A percentile compares a stretch with the other conserved stretches of the same genome.
phyloP scores from a whole-genome alignment of 176 grass and related monocot genomes.

The Oryza glumipatula region DNA sequence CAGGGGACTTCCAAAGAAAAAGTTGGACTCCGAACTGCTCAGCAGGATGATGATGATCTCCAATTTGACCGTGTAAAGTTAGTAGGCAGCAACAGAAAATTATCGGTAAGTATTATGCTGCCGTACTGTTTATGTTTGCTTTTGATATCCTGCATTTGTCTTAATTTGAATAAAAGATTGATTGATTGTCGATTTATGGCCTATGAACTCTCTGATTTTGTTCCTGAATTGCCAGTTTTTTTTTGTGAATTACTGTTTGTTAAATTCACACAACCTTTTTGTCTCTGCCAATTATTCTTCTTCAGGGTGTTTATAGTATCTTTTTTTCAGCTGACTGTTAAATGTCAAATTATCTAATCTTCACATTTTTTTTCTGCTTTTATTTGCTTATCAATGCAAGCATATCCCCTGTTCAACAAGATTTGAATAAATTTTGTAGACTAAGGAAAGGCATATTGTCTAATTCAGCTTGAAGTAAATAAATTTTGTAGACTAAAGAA shows the following conservation, averaged over 20 bases:
- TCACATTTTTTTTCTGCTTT: slow-evolving; percentile 13
- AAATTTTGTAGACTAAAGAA: background rate
- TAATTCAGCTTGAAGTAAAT: background rate
- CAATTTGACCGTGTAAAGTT: slow-evolving; percentile 78
- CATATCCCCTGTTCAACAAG: background rate
- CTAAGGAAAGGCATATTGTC: background rate
- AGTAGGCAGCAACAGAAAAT: slow-evolving; percentile 59
- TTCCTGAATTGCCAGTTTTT: slow-evolving; percentile 6
- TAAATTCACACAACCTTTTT: background rate
- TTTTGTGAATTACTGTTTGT: background rate
- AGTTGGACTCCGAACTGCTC: slow-evolving; percentile 33
- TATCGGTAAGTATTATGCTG: slow-evolving; percentile 58
- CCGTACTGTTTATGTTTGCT: slow-evolving; percentile 31
- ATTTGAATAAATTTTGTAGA: background rate
- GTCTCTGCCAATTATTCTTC: background rate
- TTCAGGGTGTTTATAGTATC: background rate
- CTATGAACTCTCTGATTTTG: background rate
- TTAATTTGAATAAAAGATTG: slow-evolving; percentile 14
- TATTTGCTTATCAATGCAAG: background rate
- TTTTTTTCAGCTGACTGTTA: slow-evolving; percentile 15
- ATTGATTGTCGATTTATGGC: background rate
- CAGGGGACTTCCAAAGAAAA: slow-evolving; percentile 52
- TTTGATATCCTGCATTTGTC: slow-evolving; percentile 39
- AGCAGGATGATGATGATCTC: slow-evolving; percentile 59
- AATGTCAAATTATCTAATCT: slow-evolving; percentile 13